Conservation (phyloP, 2,329 filamentous ascomycete species). For the Chrysoporthe cubensis region DNA sequence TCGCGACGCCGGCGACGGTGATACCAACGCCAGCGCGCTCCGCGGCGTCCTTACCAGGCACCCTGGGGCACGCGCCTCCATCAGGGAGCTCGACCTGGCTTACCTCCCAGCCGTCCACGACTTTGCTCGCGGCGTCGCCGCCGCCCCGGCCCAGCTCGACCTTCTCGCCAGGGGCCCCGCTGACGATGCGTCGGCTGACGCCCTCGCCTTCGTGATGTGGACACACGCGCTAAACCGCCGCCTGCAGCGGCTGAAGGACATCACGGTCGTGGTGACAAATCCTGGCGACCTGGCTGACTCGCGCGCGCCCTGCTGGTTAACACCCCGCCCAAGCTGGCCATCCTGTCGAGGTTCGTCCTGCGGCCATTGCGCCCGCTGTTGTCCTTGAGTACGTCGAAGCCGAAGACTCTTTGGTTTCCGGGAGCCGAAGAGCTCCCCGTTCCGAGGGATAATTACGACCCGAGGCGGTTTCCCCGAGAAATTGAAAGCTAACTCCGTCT, state of each 20-base stretch:
- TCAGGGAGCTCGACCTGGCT: constrained; percentile 43
- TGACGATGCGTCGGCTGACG: constrained; percentile 36
- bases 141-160: constrained; percentile 36
- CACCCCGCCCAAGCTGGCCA: constrained; percentile 35
- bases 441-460: no score
- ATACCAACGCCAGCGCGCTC: constrained; percentile 37
- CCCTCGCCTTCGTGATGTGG: constrained; percentile 43
- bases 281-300: constrained; percentile 42
- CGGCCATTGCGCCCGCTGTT: constrained; percentile 34
- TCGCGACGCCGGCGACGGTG: constrained; percentile 35
- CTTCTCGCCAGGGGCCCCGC: constrained; percentile 40
- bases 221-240: constrained; percentile 45
- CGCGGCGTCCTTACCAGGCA: constrained; percentile 38
- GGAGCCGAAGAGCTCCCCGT: no score
- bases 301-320: constrained; percentile 41
- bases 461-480: no score
- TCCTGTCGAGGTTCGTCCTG: constrained; percentile 34
- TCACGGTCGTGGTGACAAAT: constrained; percentile 37
- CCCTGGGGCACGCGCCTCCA: constrained; percentile 43
- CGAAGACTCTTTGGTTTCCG: no score
- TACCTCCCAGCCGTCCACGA: constrained; percentile 39
- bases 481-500: no score
- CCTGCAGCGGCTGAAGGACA: constrained; percentile 35
- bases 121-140: constrained; percentile 38
- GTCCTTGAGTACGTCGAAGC: constrained; percentile 27